phyloP scores from a whole-genome alignment of 31 red algal genomes.

The Asparagopsis taxiformis region DNA sequence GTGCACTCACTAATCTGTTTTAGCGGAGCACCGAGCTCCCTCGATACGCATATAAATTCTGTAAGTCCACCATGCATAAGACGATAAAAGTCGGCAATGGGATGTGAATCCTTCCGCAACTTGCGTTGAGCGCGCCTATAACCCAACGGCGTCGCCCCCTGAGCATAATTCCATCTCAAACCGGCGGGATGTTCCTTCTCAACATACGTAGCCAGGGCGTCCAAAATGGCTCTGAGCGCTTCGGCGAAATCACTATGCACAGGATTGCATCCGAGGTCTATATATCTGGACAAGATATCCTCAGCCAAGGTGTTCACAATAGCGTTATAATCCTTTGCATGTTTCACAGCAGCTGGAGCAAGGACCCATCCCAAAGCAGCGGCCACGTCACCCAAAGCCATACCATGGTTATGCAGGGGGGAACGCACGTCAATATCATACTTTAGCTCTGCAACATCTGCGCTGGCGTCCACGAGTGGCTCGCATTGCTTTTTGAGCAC shows the following conservation, averaged over 20 bases:
- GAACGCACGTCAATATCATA: slow-evolving; percentile 48
- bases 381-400: slow-evolving; percentile 71
- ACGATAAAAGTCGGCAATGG: slow-evolving; percentile 78
- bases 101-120: slow-evolving; percentile 71
- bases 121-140: slow-evolving; percentile 53
- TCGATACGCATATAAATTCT: slow-evolving; percentile 54
- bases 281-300: slow-evolving; percentile 79
- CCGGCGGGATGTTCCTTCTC: slow-evolving; percentile 83
- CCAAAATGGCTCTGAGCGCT: slow-evolving; percentile 63
- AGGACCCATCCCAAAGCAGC: slow-evolving; percentile 86
- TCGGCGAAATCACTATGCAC: slow-evolving; percentile 79
- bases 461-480: slow-evolving; percentile 49
- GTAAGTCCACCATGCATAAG: slow-evolving; percentile 71
- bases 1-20: slow-evolving; percentile 31
- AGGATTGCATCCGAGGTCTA: slow-evolving; percentile 86
- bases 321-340: slow-evolving; percentile 71
- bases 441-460: slow-evolving; percentile 64
- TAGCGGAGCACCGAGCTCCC: slow-evolving; percentile 50
- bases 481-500: slow-evolving; percentile 52
- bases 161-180: slow-evolving; percentile 79
- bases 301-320: slow-evolving; percentile 70
- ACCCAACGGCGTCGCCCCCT: slow-evolving; percentile 56
- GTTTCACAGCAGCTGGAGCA: slow-evolving; percentile 75
- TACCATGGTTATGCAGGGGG: slow-evolving; percentile 64
- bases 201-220: slow-evolving; percentile 71